Evolutionary conservation across 2,329 filamentous ascomycete genomes (phyloP).

Genomic region (Fusarium sulawesiense): DNA sequence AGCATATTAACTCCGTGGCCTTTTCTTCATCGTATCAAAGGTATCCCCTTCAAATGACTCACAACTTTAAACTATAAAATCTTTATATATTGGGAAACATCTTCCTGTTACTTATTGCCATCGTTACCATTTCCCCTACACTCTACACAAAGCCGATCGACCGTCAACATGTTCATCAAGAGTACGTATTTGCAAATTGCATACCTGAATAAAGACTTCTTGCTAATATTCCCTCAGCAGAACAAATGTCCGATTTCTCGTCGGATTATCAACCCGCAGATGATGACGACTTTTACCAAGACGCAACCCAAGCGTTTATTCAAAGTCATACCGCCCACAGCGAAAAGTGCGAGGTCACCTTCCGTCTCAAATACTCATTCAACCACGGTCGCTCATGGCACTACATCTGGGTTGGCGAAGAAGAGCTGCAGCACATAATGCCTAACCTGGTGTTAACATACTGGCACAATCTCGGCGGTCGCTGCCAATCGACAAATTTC

Average conservation of each 20-base stretch:
- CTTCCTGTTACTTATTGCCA: background rate
- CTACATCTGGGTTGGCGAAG: constrained; percentile 1
- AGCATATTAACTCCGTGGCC: background rate
- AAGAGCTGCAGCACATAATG: constrained; percentile 1
- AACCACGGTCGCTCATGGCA: background rate
- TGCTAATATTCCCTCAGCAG: background rate
- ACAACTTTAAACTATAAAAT: background rate
- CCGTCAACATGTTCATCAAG: background rate
- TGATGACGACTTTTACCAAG: constrained; percentile 11
- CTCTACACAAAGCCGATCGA: background rate
- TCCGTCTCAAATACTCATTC: constrained; percentile 8
- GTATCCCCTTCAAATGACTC: background rate
- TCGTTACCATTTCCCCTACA: background rate
- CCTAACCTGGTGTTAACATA: constrained; percentile 5
- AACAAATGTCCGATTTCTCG: background rate
- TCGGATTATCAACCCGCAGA: background rate
- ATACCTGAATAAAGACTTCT: background rate
- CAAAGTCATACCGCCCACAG: constrained; percentile 1
- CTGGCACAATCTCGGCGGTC: constrained; percentile 11
- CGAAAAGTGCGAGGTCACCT: background rate
- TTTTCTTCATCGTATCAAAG: background rate
- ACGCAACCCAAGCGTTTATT: constrained; percentile 2
- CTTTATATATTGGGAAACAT: background rate
- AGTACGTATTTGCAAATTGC: background rate
- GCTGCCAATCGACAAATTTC: background rate